Conservation (phyloP, 2,329 filamentous ascomycete species). For the Zasmidium angulare region DNA sequence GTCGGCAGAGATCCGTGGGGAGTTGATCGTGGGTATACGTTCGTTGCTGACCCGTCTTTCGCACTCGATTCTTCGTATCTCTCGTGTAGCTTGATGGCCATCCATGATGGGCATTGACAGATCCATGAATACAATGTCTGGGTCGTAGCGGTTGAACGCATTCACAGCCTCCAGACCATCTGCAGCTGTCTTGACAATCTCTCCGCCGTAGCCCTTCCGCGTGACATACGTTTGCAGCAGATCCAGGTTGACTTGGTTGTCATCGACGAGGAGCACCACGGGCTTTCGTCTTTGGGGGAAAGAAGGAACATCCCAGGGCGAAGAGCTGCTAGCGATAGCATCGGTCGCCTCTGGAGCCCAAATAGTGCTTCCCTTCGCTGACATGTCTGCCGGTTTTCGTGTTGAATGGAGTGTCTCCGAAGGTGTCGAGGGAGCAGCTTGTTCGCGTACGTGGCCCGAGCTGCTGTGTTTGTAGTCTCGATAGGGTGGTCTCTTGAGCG, state of each 20-base stretch:
- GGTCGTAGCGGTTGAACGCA: constrained; percentile 38
- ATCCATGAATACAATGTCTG: constrained; percentile 53
- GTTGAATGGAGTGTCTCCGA: background rate
- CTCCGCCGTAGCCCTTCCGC: constrained; percentile 20
- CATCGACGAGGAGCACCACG: constrained; percentile 29
- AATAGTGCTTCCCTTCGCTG: background rate
- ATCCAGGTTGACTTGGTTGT: constrained; percentile 30
- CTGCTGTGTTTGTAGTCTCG: background rate
- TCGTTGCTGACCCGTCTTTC: constrained; percentile 11
- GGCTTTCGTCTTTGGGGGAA: constrained; percentile 13
- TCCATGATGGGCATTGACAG: constrained; percentile 39
- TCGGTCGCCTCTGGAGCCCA: background rate
- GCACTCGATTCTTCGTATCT: constrained; percentile 31
- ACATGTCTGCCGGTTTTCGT: background rate
- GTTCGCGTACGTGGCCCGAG: background rate
- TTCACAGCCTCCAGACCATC: constrained; percentile 52
- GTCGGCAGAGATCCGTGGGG: background rate
- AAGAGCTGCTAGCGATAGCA: background rate
- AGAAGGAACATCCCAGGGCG: constrained; percentile 4
- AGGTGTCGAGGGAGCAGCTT: background rate
- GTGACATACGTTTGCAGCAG: constrained; percentile 36
- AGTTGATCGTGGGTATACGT: background rate
- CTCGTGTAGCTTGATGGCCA: constrained; percentile 30
- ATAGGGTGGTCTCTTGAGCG: too few species aligned
- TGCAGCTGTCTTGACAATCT: constrained; percentile 39